Percentiles rank a stretch among this genome's conserved stretches.
Conservation (phyloP, 2,329 filamentous ascomycete species). For the Xylariaceae sp. region DNA sequence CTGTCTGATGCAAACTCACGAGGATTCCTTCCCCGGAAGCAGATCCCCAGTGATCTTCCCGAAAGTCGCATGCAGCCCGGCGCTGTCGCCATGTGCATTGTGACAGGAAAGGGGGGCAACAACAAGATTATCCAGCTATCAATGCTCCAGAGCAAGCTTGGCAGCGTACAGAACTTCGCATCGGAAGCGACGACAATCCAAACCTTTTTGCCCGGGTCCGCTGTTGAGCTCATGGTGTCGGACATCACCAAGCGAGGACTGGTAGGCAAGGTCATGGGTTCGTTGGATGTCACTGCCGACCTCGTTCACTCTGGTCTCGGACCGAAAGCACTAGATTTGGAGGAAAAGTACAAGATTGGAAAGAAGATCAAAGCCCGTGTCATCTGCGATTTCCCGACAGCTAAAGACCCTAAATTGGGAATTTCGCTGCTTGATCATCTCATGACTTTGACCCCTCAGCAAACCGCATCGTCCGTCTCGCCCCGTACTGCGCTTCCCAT, state of each 20-base stretch:
- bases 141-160: constrained; percentile 63
- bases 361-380: constrained; percentile 81
- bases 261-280: constrained; percentile 83
- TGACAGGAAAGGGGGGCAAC: constrained; percentile 67
- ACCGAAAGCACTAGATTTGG: constrained; percentile 62
- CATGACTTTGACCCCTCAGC: constrained; percentile 53
- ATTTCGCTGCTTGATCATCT: constrained; percentile 87
- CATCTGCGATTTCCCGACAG: constrained; percentile 77
- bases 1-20: constrained; percentile 62
- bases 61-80: constrained; percentile 72
- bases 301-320: constrained; percentile 79
- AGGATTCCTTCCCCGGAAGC: constrained; percentile 81
- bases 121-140: constrained; percentile 85
- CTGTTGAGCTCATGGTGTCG: constrained; percentile 76
- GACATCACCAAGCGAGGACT: constrained; percentile 72
- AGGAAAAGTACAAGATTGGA: constrained; percentile 74
- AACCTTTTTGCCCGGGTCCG: constrained; percentile 85
- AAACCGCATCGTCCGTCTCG: constrained; percentile 35
- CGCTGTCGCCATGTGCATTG: constrained; percentile 75
- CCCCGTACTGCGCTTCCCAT: constrained; percentile 60
- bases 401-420: constrained; percentile 76
- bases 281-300: constrained; percentile 86
- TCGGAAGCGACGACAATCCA: constrained; percentile 80
- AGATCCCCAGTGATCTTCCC: constrained; percentile 62
- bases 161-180: constrained; percentile 60